phyloP scores from a whole-genome alignment of 2,329 filamentous ascomycete genomes.

The Aspergillus fischeri region DNA sequence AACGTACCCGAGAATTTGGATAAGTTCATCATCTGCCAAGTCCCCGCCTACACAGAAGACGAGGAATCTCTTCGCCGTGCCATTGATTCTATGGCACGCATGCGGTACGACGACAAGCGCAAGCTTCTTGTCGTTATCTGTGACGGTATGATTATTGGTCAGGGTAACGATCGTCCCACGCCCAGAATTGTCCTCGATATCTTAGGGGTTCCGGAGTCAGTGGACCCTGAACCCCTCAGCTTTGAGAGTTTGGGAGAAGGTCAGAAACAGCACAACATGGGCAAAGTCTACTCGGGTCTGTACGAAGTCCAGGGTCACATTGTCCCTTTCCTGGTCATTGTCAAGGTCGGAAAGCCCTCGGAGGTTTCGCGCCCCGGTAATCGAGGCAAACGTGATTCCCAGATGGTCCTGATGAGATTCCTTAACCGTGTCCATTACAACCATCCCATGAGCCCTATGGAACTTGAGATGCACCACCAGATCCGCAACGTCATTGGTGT shows the following conservation, averaged over 20 bases:
- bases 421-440: conserved; percentile 99
- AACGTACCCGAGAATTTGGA: conserved; percentile 93
- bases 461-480: conserved; percentile 97
- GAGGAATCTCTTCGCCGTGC: conserved; percentile 95
- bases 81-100: conserved; percentile 90
- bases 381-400: conserved; percentile 97
- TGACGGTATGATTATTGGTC: conserved; percentile 99
- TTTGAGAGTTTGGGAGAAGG: conserved; percentile 96
- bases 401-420: conserved; percentile 98
- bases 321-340: conserved; percentile 92
- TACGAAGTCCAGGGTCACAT: conserved; percentile 98
- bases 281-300: conserved; percentile 93
- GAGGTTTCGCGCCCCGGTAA: conserved; percentile 78
- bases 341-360: conserved; percentile 89
- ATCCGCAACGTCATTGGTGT: conserved; percentile 98
- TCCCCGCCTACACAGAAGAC: conserved; percentile 96
- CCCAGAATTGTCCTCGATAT: conserved; percentile 96
- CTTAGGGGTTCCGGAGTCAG: conserved; percentile 85
- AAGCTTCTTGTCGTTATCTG: conserved; percentile 91
- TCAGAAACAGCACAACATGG: conserved; percentile 98
- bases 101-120: conserved; percentile 97
- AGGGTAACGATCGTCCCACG: conserved; percentile 94
- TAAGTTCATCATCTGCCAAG: conserved; percentile 97
- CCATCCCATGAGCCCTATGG: conserved; percentile 88
- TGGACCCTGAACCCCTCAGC: conserved; percentile 92